phyloP scores from a whole-genome alignment of 148 eudicot genomes.

The Rhododendron ferrugineum region DNA sequence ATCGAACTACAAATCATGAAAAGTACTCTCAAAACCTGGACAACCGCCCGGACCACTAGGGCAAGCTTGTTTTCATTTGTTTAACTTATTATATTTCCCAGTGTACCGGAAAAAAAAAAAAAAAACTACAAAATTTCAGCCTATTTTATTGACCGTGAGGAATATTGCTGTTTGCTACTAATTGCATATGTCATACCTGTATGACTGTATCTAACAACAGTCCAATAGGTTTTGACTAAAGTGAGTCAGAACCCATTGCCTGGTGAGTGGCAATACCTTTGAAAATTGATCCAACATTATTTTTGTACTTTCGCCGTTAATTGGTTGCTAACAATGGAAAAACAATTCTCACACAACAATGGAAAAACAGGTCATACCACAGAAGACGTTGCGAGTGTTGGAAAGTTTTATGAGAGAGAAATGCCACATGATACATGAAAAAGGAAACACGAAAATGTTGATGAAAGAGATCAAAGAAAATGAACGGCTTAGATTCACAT shows the following conservation, averaged over 20 bases:
- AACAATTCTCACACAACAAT: background rate
- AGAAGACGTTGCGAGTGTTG: background rate
- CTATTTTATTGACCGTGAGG: background rate
- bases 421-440: too few relatives aligned
- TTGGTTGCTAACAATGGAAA: background rate
- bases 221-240: background rate
- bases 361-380: background rate
- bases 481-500: too few relatives aligned
- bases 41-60: too few relatives aligned
- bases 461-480: too few relatives aligned
- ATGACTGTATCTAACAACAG: background rate
- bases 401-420: background rate
- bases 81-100: too few relatives aligned
- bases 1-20: too few relatives aligned
- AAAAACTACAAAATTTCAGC: background rate
- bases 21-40: too few relatives aligned
- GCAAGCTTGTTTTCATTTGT: background rate
- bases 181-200: background rate
- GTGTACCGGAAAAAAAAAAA: too few relatives aligned
- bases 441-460: too few relatives aligned
- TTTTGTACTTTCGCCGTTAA: background rate
- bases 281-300: background rate
- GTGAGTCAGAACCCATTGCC: conserved; percentile 2
- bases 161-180: background rate
- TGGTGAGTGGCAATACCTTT: background rate